Evolutionary conservation across 2,329 filamentous ascomycete species (phyloP).

Genomic region (Fusarium nisikadoi): DNA sequence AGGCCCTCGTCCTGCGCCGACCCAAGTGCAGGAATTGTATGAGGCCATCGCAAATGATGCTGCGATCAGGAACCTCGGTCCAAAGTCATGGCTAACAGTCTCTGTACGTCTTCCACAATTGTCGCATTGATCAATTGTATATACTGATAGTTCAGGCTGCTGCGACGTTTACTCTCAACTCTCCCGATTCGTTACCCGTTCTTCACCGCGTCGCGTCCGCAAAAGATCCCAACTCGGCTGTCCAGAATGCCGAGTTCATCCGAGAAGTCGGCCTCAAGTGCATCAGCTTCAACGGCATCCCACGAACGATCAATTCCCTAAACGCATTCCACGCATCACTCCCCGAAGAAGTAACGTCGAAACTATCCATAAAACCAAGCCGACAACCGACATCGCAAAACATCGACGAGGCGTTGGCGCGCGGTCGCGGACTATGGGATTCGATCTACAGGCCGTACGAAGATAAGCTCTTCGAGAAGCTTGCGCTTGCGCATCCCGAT

Average conservation of each 20-base stretch:
- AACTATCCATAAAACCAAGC: slow-evolving; percentile 67
- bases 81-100: slow-evolving; percentile 73
- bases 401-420: slow-evolving; percentile 62
- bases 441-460: slow-evolving; percentile 81
- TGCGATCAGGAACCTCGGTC: slow-evolving; percentile 67
- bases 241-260: slow-evolving; percentile 74
- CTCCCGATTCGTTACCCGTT: slow-evolving; percentile 75
- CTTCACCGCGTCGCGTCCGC: slow-evolving; percentile 65
- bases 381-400: slow-evolving; percentile 63
- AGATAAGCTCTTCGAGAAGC: slow-evolving; percentile 74
- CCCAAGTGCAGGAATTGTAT: slow-evolving; percentile 72
- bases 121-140: accelerated
- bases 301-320: slow-evolving; percentile 84
- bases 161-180: slow-evolving; percentile 87
- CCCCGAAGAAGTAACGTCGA: slow-evolving; percentile 62
- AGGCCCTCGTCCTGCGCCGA: slow-evolving; percentile 71
- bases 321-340: slow-evolving; percentile 75
- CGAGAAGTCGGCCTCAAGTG: slow-evolving; percentile 81
- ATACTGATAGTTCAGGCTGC: slow-evolving; percentile 66
- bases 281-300: slow-evolving; percentile 84
- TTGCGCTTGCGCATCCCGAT: slow-evolving; percentile 82
- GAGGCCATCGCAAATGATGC: slow-evolving; percentile 72
- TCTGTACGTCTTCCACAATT: slow-evolving; percentile 59
- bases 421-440: slow-evolving; percentile 77
- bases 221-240: slow-evolving; percentile 36